Base-by-base conservation (phyloP, 1,284 basidiomycete genomes). In the Retiboletus fuscus region DNA sequence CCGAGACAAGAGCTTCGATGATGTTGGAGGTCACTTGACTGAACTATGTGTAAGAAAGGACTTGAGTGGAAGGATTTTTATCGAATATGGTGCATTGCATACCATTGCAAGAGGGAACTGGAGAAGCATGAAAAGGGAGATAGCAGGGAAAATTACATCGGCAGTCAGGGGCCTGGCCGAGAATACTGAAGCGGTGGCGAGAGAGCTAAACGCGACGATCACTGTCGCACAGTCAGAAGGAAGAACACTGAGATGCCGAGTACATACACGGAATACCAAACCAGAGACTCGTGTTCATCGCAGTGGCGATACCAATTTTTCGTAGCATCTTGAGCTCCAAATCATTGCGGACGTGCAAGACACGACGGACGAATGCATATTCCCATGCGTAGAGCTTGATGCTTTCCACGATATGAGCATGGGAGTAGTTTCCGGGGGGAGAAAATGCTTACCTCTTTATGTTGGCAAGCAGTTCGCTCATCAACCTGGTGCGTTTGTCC, bases 61-160 rank as follows among this genome's bases (percentile, higher is more conserved):
- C 22, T 44, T 72, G 61, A 69, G 68, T 43, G 49, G 69, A 46
- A 20, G 34, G 15, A 49, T 39, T 28, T 46, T n/a, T 63, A 57
- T 26, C 47, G 63, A 69, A 60, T 30, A 34, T 4, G 10, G 15
- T 1, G 22, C n/a, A 24, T 16, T 12, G 73, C 82, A 46, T 79
- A 93, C 91, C 92, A 97, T 96, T 2, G 91, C 93, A 47, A 98
- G 86, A 30, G 97, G 96, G 85, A 98, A 94, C 75, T 93, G 89
- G 46, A 98, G 86, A 1, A 99, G 87, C 88, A 95, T 93, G 85
- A 98, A 99, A 53, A 99, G 86, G 0, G 95, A 94, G 67, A 99
- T 96, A 1, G 96, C 92, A 6, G 97, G 97, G 88, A 99, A 99
- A 76, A 98, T 96, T 72, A 96, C 86, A 77, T 98, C 96, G 3